Percentiles rank a stretch among this genome's conserved stretches.
Evolutionary conservation across 2,329 filamentous ascomycete genomes (phyloP).

Genomic region (Trichophyton verrucosum): DNA sequence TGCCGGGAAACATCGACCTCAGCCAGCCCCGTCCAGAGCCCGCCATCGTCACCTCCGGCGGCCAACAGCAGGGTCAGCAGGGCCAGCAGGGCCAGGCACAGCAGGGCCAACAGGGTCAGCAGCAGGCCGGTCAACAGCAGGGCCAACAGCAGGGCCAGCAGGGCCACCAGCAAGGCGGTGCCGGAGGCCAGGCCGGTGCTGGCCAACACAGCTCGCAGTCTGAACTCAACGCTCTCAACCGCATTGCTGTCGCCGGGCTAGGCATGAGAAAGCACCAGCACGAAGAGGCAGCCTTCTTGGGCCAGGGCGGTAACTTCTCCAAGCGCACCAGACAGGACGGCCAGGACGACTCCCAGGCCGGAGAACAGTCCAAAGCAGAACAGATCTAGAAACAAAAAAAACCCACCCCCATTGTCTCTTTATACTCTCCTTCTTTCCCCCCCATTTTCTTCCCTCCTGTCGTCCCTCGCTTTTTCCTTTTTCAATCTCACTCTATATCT

Average conservation of each 20-base stretch:
- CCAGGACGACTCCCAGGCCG: neutral
- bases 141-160: slow-evolving; percentile 10
- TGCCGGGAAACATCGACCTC: slow-evolving; percentile 68
- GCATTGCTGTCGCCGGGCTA: slow-evolving; percentile 32
- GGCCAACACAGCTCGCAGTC: slow-evolving; percentile 10
- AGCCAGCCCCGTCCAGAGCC: slow-evolving; percentile 38
- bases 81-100: slow-evolving; percentile 8
- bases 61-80: slow-evolving; percentile 11
- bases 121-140: slow-evolving; percentile 8
- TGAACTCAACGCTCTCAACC: slow-evolving; percentile 32
- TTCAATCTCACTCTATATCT: neutral
- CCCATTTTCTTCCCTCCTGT: neutral
- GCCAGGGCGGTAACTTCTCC: slow-evolving; percentile 21
- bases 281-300: slow-evolving; percentile 25
- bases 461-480: neutral
- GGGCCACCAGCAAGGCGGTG: slow-evolving; percentile 8
- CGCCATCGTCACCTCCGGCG: slow-evolving; percentile 14
- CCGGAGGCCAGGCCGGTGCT: slow-evolving; percentile 6
- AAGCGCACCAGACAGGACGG: slow-evolving; percentile 14
- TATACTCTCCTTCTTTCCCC: neutral
- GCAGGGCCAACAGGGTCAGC: slow-evolving; percentile 1
- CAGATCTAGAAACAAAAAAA: neutral
- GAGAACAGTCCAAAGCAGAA: neutral
- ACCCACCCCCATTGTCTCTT: neutral
- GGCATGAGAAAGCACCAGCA: slow-evolving; percentile 34